phyloP scores from a whole-genome alignment of 495 filamentous ascomycete genomes.

The Aspergillus baeticus region DNA sequence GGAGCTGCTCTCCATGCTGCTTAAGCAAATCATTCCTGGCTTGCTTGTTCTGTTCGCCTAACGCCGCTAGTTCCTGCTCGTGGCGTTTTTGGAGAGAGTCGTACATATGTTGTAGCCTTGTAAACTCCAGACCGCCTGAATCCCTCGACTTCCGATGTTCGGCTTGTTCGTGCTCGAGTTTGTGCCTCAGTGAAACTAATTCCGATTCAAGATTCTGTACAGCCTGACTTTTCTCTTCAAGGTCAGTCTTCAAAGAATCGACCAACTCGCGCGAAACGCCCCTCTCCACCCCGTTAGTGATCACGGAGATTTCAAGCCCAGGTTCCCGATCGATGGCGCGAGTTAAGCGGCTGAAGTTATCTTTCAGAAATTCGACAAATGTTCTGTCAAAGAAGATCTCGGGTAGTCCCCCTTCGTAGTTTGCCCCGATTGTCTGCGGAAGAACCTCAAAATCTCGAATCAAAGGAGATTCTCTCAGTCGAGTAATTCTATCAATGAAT shows the following conservation, averaged over 20 bases:
- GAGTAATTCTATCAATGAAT: slow-evolving; percentile 82
- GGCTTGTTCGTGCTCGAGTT: slow-evolving; percentile 73
- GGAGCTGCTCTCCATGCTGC: slow-evolving; percentile 49
- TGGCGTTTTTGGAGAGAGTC: slow-evolving; percentile 71
- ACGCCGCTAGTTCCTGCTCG: slow-evolving; percentile 53
- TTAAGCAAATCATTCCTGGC: slow-evolving; percentile 44
- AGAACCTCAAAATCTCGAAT: slow-evolving; percentile 91
- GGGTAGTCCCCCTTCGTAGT: slow-evolving; percentile 62
- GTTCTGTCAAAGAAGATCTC: slow-evolving; percentile 82
- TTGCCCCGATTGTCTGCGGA: slow-evolving; percentile 60
- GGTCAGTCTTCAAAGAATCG: slow-evolving; percentile 74
- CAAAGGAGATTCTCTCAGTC: slow-evolving; percentile 74
- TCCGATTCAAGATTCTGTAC: slow-evolving; percentile 68
- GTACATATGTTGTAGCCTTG: slow-evolving; percentile 64
- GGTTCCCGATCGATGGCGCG: slow-evolving; percentile 92
- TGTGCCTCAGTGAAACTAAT: slow-evolving; percentile 62
- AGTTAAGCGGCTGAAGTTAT: slow-evolving; percentile 84
- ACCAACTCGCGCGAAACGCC: slow-evolving; percentile 81
- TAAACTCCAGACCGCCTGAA: slow-evolving; percentile 59
- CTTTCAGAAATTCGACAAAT: slow-evolving; percentile 93
- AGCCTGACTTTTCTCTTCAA: slow-evolving; percentile 68
- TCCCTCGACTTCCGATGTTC: slow-evolving; percentile 75
- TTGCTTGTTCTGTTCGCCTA: slow-evolving; percentile 47
- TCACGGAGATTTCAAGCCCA: slow-evolving; percentile 74
- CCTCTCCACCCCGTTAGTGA: slow-evolving; percentile 76